Base-by-base conservation (phyloP, 2,329 filamentous ascomycete genomes). In the Septoria linicola region DNA sequence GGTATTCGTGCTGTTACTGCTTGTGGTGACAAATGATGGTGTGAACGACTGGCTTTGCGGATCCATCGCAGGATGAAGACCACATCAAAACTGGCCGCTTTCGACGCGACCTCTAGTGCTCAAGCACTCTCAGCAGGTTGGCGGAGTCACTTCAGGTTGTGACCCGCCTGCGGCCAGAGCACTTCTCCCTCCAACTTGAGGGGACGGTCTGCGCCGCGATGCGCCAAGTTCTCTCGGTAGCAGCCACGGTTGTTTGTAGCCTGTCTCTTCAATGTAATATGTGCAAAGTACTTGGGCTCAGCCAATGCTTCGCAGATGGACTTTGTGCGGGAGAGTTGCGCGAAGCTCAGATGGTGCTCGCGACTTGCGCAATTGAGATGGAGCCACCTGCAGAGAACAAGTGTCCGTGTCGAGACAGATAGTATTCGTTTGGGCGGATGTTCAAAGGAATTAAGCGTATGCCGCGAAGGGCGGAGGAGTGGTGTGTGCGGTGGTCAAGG, bases 11-110 rank as follows among this genome's bases (percentile, higher is more conserved):
- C 30, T 53, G 50, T 44, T 48, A 47, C 43, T 53, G 44, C 39
- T 53, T 32, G 36, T 53, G 37, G 23, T 46, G 36, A n/a, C 46
- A 40, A 43, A 53, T 21, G 51, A 79, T 59, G 82, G 82, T 59
- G 80, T 81, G 70, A 84, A 82, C 54, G 77, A 75, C 68, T 77
- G 69, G 62, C 71, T 82, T 72, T 83, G 80, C 59, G 80, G 78
- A 76, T 84, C 81, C 82, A 84, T 84, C 53, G 55, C 60, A 50
- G 50, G 52, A 54, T 44, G 35, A 51, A 27, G 44, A 46, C 44
- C 50, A 41, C 61, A 63, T 63, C 49, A 59, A 56, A 59, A 17
- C 27, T 17, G 44, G 51, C 49, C 35, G 54, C 48, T 51, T 21
- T 27, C 21, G 25, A 41, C 41, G 36, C 31, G 30, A 46, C 49